Percentiles rank a stretch among this genome's conserved stretches.
Conservation (phyloP, 805 yeast genomes). For the Starmerella stellata region DNA sequence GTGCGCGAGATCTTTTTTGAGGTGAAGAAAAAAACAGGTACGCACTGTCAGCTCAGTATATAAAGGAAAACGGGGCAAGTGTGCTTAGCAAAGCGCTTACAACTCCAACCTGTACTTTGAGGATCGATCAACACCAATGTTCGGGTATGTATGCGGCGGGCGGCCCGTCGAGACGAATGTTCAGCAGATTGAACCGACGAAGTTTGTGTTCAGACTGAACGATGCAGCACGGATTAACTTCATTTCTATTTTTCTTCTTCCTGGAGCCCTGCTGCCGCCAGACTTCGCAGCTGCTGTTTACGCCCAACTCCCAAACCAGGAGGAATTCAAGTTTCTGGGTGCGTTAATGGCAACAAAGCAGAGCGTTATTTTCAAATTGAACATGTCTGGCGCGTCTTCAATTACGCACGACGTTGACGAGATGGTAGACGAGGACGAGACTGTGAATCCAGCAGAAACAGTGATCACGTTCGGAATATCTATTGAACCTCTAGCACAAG, state of each 20-base stretch:
- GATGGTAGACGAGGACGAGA: slow-evolving; percentile 36
- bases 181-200: slow-evolving; percentile 47
- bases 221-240: slow-evolving; percentile 56
- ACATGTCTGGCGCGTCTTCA: slow-evolving; percentile 23
- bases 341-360: slow-evolving; percentile 41
- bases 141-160: slow-evolving; percentile 63
- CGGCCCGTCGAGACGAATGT: slow-evolving; percentile 33
- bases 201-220: slow-evolving; percentile 45
- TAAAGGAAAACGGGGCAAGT: no score
- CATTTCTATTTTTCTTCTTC: slow-evolving; percentile 67
- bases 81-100: no score
- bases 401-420: slow-evolving; percentile 33
- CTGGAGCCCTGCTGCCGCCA: slow-evolving; percentile 54
- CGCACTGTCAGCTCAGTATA: neutral
- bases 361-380: slow-evolving; percentile 77
- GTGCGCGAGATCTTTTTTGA: neutral
- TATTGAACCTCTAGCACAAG: slow-evolving; percentile 58
- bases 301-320: slow-evolving; percentile 52
- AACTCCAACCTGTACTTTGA: neutral
- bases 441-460: slow-evolving; percentile 22
- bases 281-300: slow-evolving; percentile 68
- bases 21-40: neutral
- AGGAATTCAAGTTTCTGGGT: slow-evolving; percentile 26
- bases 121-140: slow-evolving; percentile 29
- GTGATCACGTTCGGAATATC: slow-evolving; percentile 61